phyloP scores from a whole-genome alignment of 768 basidiomycete genomes.

The Tricholoma terreum region DNA sequence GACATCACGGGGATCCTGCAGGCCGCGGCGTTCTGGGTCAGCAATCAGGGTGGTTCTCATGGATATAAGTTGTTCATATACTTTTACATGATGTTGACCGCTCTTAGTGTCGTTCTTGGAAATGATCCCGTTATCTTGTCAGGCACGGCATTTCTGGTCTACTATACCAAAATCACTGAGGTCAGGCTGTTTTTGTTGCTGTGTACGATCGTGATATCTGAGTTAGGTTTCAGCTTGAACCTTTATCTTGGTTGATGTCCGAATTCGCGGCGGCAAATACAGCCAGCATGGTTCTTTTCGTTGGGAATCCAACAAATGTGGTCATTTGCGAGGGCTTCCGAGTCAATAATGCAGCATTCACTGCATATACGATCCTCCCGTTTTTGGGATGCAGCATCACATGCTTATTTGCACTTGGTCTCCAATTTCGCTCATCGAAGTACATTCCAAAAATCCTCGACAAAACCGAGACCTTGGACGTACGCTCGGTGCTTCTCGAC shows the following conservation, averaged over 20 bases:
- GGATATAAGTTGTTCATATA: conserved; percentile 74
- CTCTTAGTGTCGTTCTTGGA: conserved; percentile 76
- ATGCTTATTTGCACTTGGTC: conserved; percentile 54
- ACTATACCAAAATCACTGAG: conserved; percentile 72
- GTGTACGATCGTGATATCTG: not conserved
- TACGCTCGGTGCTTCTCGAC: conserved; percentile 68
- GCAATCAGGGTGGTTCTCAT: conserved; percentile 69
- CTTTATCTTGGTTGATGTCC: conserved; percentile 67
- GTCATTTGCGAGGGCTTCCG: conserved; percentile 86
- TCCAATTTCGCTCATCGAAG: conserved; percentile 57
- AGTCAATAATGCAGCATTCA: conserved; percentile 75
- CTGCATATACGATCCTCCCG: conserved; percentile 80
- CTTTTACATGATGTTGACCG: conserved; percentile 81
- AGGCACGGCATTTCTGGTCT: conserved; percentile 86
- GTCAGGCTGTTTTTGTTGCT: conserved; percentile 12
- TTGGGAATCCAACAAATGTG: conserved; percentile 93
- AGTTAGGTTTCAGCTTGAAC: conserved; percentile 31
- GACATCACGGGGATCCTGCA: conserved; percentile 78
- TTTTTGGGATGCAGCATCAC: conserved; percentile 66
- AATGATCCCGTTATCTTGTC: conserved; percentile 94
- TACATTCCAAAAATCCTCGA: conserved; percentile 50
- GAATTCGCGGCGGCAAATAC: conserved; percentile 82
- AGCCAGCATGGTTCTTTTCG: conserved; percentile 70
- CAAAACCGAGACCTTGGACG: conserved; percentile 36
- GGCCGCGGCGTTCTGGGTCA: conserved; percentile 87